Conservation (phyloP, 2,329 filamentous ascomycete genomes). For the Didymella lethalis region DNA sequence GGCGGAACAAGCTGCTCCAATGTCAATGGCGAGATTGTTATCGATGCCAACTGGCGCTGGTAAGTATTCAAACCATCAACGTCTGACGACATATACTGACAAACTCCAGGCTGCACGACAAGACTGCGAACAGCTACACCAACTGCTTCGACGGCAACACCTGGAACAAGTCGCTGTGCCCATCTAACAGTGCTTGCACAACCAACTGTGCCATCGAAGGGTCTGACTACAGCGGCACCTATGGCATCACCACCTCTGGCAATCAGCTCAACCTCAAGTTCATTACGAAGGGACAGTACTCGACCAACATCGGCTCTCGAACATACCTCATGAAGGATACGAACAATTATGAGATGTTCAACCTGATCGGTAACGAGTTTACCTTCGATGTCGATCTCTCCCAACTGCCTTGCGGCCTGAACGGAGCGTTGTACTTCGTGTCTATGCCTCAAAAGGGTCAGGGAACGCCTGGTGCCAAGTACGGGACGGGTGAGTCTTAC, state of each 20-base stretch:
- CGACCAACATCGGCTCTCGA: constrained; percentile 50
- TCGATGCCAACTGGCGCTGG: constrained; percentile 58
- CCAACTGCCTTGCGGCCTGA: constrained; percentile 71
- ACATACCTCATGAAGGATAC: constrained; percentile 47
- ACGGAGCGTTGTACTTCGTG: constrained; percentile 62
- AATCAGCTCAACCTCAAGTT: constrained; percentile 63
- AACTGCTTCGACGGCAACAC: constrained; percentile 52
- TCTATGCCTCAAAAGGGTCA: constrained; percentile 63
- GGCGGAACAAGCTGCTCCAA: constrained; percentile 45
- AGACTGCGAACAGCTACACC: constrained; percentile 45
- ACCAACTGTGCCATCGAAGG: constrained; percentile 51
- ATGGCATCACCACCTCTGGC: constrained; percentile 61
- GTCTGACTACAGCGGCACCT: constrained; percentile 48
- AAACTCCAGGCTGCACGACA: constrained; percentile 47
- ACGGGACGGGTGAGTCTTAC: constrained; percentile 56
- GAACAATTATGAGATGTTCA: constrained; percentile 46
- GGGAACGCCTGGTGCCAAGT: constrained; percentile 60
- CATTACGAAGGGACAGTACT: constrained; percentile 59
- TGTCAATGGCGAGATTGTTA: constrained; percentile 46
- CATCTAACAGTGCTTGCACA: constrained; percentile 42
- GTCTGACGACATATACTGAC: neutral
- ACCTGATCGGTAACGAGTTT: constrained; percentile 49
- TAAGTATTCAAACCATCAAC: neutral
- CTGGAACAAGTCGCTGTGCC: constrained; percentile 51
- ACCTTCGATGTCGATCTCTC: constrained; percentile 59